Percentiles rank a stretch among this genome's conserved stretches.
phyloP scores from a whole-genome alignment of 2,329 filamentous ascomycete genomes.

The Phyllosticta citribraziliensis region DNA sequence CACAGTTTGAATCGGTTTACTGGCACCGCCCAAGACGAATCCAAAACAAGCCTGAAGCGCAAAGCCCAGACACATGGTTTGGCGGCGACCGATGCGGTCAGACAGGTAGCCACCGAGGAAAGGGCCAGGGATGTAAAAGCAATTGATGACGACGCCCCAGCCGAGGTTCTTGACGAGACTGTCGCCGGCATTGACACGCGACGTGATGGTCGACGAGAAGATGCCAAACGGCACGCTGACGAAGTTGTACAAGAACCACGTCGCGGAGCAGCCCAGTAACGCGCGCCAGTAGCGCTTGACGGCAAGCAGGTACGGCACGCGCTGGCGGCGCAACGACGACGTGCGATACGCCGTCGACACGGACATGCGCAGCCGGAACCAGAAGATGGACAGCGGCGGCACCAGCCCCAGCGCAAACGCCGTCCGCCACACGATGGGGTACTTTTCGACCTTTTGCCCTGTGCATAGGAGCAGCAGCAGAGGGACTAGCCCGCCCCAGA shows the following conservation, averaged over 20 bases:
- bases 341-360: conserved; percentile 41
- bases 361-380: conserved; percentile 44
- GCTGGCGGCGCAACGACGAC: conserved; percentile 30
- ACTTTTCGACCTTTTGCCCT: conserved; percentile 33
- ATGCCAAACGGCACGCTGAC: conserved; percentile 47
- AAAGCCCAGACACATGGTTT: conserved; percentile 19
- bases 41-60: conserved; percentile 18
- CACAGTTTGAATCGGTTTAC: conserved; percentile 20
- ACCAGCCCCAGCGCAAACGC: conserved; percentile 42
- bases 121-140: conserved; percentile 20
- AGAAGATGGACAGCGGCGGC: conserved; percentile 42
- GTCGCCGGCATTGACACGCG: conserved; percentile 16
- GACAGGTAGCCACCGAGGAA: conserved; percentile 21
- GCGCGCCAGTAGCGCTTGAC: conserved; percentile 41
- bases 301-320: conserved; percentile 39
- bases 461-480: conserved; percentile 43
- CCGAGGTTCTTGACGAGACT: conserved; percentile 17
- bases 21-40: conserved; percentile 18
- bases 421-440: conserved; percentile 39
- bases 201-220: conserved; percentile 43
- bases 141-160: conserved; percentile 19
- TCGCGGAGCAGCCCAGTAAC: conserved; percentile 38
- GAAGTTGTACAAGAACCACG: conserved; percentile 48
- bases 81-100: conserved; percentile 18
- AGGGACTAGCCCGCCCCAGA: conserved; percentile 41